Percentiles rank a stretch among this genome's conserved stretches.
Conservation (phyloP, 176 grass and related monocot species). For the maize (Zea mays) region Zm-B73-REFERENCE-NAM-5.0 NC_050101.1:170106001-170106500, state of each 20-base stretch:
- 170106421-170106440: neutral
- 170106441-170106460: neutral
- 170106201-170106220: neutral
- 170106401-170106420: slow-evolving; percentile 22
- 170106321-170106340: neutral
- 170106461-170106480: neutral
- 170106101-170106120: neutral
- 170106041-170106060: no score
- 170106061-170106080: no score
- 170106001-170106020: no score
- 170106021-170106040: no score
- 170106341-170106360: neutral
- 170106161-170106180: neutral
- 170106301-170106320: neutral
- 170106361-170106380: neutral
- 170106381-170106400: neutral
- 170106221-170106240: neutral
- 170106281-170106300: neutral
- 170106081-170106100: neutral
- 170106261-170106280: no score
- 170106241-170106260: neutral
- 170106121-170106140: neutral
- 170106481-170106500: neutral
- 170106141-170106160: neutral
- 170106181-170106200: neutral